Base-by-base conservation (phyloP, 306 rosid species). In the Vicia villosa region DNA sequence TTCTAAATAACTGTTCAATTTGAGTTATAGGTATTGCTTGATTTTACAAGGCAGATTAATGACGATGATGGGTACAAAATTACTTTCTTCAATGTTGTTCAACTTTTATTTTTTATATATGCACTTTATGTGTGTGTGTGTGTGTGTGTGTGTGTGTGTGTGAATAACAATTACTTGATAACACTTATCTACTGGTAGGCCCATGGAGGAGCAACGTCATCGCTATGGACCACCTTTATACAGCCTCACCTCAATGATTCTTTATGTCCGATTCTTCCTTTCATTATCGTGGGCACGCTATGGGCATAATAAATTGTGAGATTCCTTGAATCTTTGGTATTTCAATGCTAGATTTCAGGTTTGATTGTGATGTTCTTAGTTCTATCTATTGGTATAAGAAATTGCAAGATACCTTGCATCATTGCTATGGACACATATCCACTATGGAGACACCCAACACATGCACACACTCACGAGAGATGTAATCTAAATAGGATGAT, bases 191-290 rank as follows among this genome's bases (percentile, higher is more conserved):
- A 21, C 45, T 74, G 57, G 68, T 38, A 94, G 98, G 87, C 98
- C 98, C 58, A 94, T 94, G 98, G 98, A 94, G 80, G 97, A 94
- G 79, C 98, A 94, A 75, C 83, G 98, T 0, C 90, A 86, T 34
- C 98, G 98, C 70, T 94, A 94, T 81, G 98, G 98, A 74, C 97
- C 95, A 10, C 92, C 95, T 9, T 77, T 94, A 57, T 94, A 94
- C 75, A 86, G 75, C 68, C 98, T 94, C 66, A 94, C 98, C 56
- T 43, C 55, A 26, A 80, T 90, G 98, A 87, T 78, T 65, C 88
- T 83, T 50, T 80, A 61, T 76, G 73, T 94, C 76, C 82, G 87
- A 66, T 83, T 90, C 76, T 86, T 86, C 77, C 71, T 94, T 76
- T 78, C 80, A 50, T 72, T 94, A 55, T 86, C 83, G 47, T 87